These are phyloP conservation scores for Rubroboletus satanas DNA, from an alignment of 768 basidiomycete genomes.

Conservation along the genomic window DNA sequence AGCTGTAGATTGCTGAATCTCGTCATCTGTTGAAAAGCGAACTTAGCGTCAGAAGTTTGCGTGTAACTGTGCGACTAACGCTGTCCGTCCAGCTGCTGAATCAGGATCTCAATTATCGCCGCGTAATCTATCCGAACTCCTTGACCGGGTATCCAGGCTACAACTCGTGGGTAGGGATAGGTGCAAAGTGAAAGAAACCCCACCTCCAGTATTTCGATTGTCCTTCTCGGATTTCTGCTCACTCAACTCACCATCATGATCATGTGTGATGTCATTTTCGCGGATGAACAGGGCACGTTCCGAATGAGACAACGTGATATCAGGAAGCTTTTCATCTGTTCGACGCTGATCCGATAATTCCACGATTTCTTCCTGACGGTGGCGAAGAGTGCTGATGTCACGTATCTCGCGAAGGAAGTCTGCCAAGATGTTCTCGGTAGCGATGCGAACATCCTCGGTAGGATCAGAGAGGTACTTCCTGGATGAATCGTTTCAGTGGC, in stretches of 20 bases:
- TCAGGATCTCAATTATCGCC: constrained; percentile 89
- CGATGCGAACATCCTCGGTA: constrained; percentile 86
- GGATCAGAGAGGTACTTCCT: constrained; percentile 97
- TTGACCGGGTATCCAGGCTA: constrained; percentile 91
- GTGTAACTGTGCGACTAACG: constrained; percentile 48
- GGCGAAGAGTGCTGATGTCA: constrained; percentile 74
- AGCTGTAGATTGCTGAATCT: constrained; percentile 93
- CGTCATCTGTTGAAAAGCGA: constrained; percentile 54
- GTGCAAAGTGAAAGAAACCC: constrained; percentile 10
- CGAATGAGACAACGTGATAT: constrained; percentile 52
- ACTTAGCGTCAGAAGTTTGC: constrained; percentile 1
- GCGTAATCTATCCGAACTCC: constrained; percentile 89
- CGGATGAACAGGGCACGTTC: constrained; percentile 57
- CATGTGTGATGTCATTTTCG: constrained; percentile 39
- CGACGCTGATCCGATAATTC: constrained; percentile 40
- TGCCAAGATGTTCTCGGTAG: constrained; percentile 83
- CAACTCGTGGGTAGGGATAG: constrained; percentile 2
- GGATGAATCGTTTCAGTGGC: constrained; percentile 5
- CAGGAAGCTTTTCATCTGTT: constrained; percentile 51
- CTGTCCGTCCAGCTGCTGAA: constrained; percentile 78
- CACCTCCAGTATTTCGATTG: constrained; percentile 64
- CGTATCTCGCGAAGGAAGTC: constrained; percentile 90
- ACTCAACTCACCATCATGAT: constrained; percentile 39
- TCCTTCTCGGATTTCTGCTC: constrained; percentile 46
- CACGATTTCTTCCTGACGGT: constrained; percentile 54